Percentiles rank a stretch among this genome's conserved stretches.
Conservation (phyloP, 768 basidiomycete species). For the Russula lepida region DNA sequence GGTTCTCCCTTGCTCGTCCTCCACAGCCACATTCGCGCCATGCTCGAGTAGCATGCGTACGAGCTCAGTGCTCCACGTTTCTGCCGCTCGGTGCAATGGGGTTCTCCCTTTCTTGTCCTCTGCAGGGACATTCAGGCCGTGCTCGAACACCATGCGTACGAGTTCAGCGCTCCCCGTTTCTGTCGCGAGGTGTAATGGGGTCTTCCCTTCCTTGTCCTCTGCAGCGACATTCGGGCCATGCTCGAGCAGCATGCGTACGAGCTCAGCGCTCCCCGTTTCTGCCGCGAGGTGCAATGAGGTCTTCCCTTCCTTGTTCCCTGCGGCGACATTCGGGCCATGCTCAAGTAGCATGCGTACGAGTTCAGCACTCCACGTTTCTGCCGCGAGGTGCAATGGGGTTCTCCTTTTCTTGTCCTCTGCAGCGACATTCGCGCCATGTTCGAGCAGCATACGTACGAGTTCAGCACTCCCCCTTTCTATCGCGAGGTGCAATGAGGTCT, state of each 20-base stretch:
- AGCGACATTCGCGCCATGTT: not conserved
- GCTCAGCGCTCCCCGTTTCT: not conserved
- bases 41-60: not conserved
- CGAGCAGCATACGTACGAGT: not conserved
- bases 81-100: not conserved
- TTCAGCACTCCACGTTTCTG: not conserved
- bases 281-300: not conserved
- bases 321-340: not conserved
- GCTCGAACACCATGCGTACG: not conserved
- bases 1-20: not conserved
- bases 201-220: no score
- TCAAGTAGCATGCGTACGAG: not conserved
- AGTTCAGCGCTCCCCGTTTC: not conserved
- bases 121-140: no score
- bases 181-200: no score
- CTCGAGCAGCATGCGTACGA: not conserved
- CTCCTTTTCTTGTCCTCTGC: not conserved
- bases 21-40: not conserved
- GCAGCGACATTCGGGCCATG: no score
- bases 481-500: not conserved
- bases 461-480: fast-evolving
- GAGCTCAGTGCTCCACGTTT: not conserved
- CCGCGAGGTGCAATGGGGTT: no score
- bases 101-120: not conserved
- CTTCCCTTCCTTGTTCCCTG: not conserved